Percentiles rank a stretch among this genome's conserved stretches.
Evolutionary conservation across 2,329 filamentous ascomycete species (phyloP).

Genomic region (Aspergillus sp.): DNA sequence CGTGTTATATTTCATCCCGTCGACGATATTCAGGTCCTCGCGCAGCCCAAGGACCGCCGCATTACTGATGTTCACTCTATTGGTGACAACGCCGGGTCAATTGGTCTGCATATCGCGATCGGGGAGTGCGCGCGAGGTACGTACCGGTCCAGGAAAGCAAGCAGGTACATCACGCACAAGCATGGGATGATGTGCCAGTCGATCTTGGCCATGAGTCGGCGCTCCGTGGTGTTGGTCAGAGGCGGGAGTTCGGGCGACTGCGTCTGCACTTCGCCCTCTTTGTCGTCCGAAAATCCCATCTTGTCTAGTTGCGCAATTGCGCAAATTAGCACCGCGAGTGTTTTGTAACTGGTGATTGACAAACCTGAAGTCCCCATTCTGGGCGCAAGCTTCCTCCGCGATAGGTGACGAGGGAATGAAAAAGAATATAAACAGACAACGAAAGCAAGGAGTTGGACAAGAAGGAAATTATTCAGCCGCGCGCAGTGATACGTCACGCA

Average conservation of each 20-base stretch:
- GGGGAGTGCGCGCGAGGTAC: neutral
- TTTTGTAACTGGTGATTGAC: neutral
- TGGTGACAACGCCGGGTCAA: neutral
- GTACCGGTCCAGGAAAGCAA: constrained; percentile 63
- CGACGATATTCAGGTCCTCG: constrained; percentile 59
- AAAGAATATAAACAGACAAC: too few relatives aligned
- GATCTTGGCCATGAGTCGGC: constrained; percentile 66
- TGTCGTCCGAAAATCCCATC: constrained; percentile 10
- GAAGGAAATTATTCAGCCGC: too few relatives aligned
- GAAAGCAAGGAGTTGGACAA: too few relatives aligned
- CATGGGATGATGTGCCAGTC: constrained; percentile 71
- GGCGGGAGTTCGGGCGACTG: constrained; percentile 25
- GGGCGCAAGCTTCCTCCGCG: too few relatives aligned
- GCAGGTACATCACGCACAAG: constrained; percentile 68
- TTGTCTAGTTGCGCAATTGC: constrained; percentile 4
- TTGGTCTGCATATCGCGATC: neutral
- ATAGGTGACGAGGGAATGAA: too few relatives aligned
- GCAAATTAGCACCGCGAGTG: neutral
- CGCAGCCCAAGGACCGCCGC: constrained; percentile 67
- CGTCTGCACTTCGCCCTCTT: constrained; percentile 20
- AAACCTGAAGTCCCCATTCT: too few relatives aligned
- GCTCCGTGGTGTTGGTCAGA: constrained; percentile 50
- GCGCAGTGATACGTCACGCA: neutral
- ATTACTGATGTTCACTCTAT: constrained; percentile 75
- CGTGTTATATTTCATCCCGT: constrained; percentile 66